A percentile compares a stretch with the other conserved stretches of the same genome.
Conservation (phyloP, 116 monocot genomes). For the Cymodocea nodosa region DNA sequence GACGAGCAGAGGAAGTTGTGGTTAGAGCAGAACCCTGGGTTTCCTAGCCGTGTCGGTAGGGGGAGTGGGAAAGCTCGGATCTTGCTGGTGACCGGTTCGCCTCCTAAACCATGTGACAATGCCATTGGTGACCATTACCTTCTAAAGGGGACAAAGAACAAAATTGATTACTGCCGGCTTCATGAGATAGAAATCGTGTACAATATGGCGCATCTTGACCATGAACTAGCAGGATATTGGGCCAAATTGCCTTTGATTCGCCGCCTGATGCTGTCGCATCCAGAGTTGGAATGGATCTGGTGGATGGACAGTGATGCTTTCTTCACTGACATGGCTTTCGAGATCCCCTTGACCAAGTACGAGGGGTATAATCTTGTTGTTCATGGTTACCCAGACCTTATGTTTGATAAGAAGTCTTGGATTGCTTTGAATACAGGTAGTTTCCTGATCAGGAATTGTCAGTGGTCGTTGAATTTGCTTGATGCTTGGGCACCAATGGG, state of each 20-base stretch:
- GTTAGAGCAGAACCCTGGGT: constrained; percentile 36
- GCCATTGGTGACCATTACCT: constrained; percentile 61
- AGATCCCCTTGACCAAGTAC: constrained; percentile 37
- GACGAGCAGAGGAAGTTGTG: constrained; percentile 33
- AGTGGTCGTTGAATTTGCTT: constrained; percentile 55
- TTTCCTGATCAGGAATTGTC: constrained; percentile 50
- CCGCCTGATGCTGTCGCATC: constrained; percentile 45
- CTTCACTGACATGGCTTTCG: constrained; percentile 65
- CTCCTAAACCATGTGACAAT: constrained; percentile 52
- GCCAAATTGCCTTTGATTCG: constrained; percentile 59
- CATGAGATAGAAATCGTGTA: constrained; percentile 62
- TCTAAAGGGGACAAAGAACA: constrained; percentile 56
- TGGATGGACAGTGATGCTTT: constrained; percentile 70
- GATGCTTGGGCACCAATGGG: constrained; percentile 74
- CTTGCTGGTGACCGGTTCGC: constrained; percentile 56
- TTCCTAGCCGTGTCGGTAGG: constrained; percentile 21
- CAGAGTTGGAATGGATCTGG: constrained; percentile 76
- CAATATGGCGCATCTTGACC: constrained; percentile 63
- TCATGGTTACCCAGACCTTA: constrained; percentile 60
- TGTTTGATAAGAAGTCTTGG: constrained; percentile 63
- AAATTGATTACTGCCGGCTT: constrained; percentile 65
- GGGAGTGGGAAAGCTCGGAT: constrained; percentile 18
- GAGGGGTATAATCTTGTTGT: constrained; percentile 32
- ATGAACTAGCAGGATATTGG: constrained; percentile 69
- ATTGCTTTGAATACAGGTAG: constrained; percentile 58